Evolutionary conservation across 1,284 basidiomycete genomes (phyloP).

Genomic region (Puccinia coronata): DNA sequence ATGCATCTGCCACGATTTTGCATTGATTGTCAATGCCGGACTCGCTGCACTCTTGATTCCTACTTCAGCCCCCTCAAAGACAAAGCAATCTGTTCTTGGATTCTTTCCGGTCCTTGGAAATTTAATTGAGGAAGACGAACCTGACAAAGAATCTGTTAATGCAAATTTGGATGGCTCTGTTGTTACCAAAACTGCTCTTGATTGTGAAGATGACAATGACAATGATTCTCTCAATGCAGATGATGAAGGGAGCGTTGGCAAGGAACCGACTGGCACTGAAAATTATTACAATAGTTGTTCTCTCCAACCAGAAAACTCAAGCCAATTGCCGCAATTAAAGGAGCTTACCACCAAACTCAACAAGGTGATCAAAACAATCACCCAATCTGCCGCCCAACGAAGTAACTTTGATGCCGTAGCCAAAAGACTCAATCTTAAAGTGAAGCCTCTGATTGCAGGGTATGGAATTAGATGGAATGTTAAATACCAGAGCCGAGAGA

Average conservation of each 20-base stretch:
- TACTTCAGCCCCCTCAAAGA: not conserved
- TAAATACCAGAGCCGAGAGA: not conserved
- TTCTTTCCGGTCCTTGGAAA: too few species aligned
- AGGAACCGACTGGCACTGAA: not conserved
- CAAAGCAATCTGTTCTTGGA: constrained; percentile 10
- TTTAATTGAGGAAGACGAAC: not conserved
- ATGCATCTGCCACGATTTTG: not conserved
- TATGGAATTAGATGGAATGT: constrained; percentile 11
- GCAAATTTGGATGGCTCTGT: not conserved
- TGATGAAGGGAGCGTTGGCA: not conserved
- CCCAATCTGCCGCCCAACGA: not conserved
- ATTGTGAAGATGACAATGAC: not conserved
- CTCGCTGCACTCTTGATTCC: too few species aligned
- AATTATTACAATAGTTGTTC: not conserved
- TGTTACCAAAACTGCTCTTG: not conserved
- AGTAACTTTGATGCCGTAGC: not conserved
- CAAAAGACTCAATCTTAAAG: not conserved
- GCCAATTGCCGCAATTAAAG: not conserved
- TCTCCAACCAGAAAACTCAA: not conserved
- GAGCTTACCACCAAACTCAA: not conserved
- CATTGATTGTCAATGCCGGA: constrained; percentile 17
- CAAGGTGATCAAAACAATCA: not conserved
- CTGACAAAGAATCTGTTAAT: not conserved
- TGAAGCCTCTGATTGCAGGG: not conserved
- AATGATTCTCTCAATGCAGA: not conserved